A percentile compares a stretch with the other conserved stretches of the same genome.
phyloP scores from a whole-genome alignment of 1,284 basidiomycete genomes.

The Tilletia horrida region DNA sequence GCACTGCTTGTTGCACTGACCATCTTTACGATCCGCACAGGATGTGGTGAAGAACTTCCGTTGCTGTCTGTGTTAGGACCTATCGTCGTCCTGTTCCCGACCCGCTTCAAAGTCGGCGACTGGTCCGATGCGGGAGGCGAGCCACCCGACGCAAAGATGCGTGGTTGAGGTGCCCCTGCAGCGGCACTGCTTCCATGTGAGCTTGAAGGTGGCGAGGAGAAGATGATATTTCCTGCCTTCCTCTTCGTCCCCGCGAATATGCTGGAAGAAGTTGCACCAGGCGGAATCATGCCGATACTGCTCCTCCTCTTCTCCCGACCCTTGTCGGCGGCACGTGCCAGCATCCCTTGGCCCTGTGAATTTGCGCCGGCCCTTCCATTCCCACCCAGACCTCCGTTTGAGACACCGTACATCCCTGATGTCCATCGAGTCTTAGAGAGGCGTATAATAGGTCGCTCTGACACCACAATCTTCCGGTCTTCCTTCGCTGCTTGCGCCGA shows the following conservation, averaged over 20 bases:
- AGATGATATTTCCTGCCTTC: not conserved
- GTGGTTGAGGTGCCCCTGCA: no score
- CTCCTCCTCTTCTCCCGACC: not conserved
- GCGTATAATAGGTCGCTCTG: slow-evolving; percentile 23
- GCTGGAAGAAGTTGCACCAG: not conserved
- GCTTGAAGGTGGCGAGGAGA: no score
- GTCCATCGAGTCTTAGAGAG: slow-evolving; percentile 6
- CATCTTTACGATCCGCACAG: slow-evolving; percentile 2
- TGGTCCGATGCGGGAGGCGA: no score
- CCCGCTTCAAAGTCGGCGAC: no score
- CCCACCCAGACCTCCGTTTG: slow-evolving; percentile 6
- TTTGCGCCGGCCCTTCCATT: slow-evolving; percentile 2
- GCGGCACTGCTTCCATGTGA: no score
- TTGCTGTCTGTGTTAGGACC: no score
- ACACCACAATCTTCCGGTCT: slow-evolving; percentile 38
- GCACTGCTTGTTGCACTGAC: not conserved
- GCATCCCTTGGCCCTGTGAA: slow-evolving; percentile 8
- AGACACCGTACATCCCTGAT: not conserved
- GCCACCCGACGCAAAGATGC: no score
- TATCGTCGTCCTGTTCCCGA: no score
- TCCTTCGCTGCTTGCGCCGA: slow-evolving; percentile 43
- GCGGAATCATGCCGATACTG: no score
- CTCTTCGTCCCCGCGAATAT: slow-evolving; percentile 1
- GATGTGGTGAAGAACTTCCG: no score
- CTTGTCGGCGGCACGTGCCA: not conserved